These are phyloP conservation scores for Boletus vinaceobasis DNA, from an alignment of 768 basidiomycete species.

Conservation along the genomic window DNA sequence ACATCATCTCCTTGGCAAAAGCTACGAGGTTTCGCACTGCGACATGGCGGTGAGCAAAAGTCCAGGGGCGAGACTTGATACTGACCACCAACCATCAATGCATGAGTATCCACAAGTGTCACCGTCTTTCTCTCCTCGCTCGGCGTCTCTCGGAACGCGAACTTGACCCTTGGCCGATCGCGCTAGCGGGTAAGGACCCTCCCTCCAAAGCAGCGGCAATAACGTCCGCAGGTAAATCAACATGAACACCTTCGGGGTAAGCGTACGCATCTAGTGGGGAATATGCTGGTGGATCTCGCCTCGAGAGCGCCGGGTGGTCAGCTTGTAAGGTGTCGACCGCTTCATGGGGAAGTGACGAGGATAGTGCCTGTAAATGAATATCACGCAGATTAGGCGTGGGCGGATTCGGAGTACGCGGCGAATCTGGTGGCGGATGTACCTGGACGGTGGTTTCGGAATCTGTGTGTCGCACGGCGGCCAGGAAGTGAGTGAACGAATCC, in stretches of 20 bases:
- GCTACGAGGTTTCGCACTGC: slow-evolving; percentile 23
- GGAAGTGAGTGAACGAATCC: slow-evolving; percentile 65
- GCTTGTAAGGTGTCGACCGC: slow-evolving; percentile 28
- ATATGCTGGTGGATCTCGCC: slow-evolving; percentile 80
- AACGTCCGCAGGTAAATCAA: slow-evolving; percentile 89
- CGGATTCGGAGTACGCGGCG: slow-evolving; percentile 73
- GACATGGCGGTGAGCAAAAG: slow-evolving; percentile 2
- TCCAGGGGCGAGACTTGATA: background rate
- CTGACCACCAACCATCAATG: slow-evolving; percentile 13
- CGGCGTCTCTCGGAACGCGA: slow-evolving; percentile 56
- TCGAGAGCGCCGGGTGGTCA: slow-evolving; percentile 34
- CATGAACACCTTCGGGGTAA: slow-evolving; percentile 85
- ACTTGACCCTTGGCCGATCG: slow-evolving; percentile 48
- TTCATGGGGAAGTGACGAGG: slow-evolving; percentile 18
- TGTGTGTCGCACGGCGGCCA: slow-evolving; percentile 55
- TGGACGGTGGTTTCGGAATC: slow-evolving; percentile 66
- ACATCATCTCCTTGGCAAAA: slow-evolving; percentile 13
- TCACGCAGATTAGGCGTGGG: slow-evolving; percentile 83
- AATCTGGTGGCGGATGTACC: slow-evolving; percentile 76
- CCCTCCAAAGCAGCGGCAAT: slow-evolving; percentile 88
- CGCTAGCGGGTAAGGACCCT: slow-evolving; percentile 53
- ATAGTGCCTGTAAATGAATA: slow-evolving; percentile 71
- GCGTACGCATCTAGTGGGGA: slow-evolving; percentile 84
- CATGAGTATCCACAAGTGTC: slow-evolving; percentile 5
- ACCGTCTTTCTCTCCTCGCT: slow-evolving; percentile 47